Evolutionary conservation across 495 filamentous ascomycete species (phyloP).

Genomic region (Alectoria sarmentosa): DNA sequence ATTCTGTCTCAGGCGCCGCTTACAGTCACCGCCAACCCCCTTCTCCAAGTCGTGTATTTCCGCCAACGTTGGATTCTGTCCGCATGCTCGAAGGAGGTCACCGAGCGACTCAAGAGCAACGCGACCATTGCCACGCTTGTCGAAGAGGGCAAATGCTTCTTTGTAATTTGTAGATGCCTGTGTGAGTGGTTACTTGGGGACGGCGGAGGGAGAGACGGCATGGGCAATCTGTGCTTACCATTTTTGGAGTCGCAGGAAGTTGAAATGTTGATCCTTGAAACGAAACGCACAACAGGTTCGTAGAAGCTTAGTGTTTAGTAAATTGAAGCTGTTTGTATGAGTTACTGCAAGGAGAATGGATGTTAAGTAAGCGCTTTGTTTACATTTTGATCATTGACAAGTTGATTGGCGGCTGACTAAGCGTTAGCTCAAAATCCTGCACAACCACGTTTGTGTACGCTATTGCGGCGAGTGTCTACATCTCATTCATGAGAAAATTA

Average conservation of each 20-base stretch:
- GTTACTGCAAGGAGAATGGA: background rate
- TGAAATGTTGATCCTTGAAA: background rate
- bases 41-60: slow-evolving; percentile 90
- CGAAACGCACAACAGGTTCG: background rate
- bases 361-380: slow-evolving; percentile 13
- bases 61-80: slow-evolving; percentile 91
- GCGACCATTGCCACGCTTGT: slow-evolving; percentile 92
- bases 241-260: background rate
- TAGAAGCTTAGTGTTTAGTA: too few species aligned
- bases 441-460: too few species aligned
- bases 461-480: too few species aligned
- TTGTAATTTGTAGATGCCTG: slow-evolving; percentile 99
- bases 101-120: slow-evolving; percentile 81
- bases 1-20: slow-evolving; percentile 27
- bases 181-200: background rate
- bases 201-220: background rate
- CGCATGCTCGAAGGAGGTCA: slow-evolving; percentile 90
- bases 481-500: too few species aligned
- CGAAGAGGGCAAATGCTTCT: slow-evolving; percentile 98
- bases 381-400: slow-evolving; percentile 12
- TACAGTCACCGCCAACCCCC: slow-evolving; percentile 81
- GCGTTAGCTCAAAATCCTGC: background rate
- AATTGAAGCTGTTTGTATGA: background rate
- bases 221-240: slow-evolving; percentile 6
- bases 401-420: slow-evolving; percentile 8